phyloP scores from a whole-genome alignment of 192 early-diverging fungal species.

The Anaeromyces robustus region DNA sequence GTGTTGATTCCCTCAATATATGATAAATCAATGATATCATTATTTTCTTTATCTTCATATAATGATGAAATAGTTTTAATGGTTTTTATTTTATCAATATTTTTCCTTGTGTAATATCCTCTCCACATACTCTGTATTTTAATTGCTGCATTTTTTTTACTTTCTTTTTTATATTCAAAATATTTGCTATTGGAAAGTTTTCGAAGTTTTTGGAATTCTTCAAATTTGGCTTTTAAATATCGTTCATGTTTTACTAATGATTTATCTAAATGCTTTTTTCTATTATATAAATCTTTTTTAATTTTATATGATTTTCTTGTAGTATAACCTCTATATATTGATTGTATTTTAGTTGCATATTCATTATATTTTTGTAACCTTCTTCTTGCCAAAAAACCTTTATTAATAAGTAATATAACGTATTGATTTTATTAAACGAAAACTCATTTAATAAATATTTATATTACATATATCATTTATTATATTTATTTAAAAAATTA shows the following conservation, averaged over 20 bases:
- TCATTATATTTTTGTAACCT: neutral
- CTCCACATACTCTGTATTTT: neutral
- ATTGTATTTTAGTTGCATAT: neutral
- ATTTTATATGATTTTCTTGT: neutral
- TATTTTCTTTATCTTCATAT: neutral
- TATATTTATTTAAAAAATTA: neutral
- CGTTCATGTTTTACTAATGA: neutral
- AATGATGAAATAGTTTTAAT: neutral
- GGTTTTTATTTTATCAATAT: neutral
- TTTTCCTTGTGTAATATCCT: neutral
- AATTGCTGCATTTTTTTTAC: neutral
- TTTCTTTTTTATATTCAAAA: neutral
- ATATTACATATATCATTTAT: no score
- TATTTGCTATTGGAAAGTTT: neutral
- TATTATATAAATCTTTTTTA: neutral
- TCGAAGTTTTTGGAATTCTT: neutral
- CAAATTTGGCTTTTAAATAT: neutral
- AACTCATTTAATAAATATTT: no score
- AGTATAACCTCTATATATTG: neutral
- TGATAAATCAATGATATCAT: neutral
- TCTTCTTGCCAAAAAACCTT: neutral
- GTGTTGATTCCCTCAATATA: neutral
- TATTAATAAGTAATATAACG: no score
- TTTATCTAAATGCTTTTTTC: neutral
- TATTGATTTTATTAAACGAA: no score